Evolutionary conservation across 129 eudicot species (phyloP), one percentile per base, ranked within the genome.

Genomic region (Chrysanthemum seticuspe): DNA sequence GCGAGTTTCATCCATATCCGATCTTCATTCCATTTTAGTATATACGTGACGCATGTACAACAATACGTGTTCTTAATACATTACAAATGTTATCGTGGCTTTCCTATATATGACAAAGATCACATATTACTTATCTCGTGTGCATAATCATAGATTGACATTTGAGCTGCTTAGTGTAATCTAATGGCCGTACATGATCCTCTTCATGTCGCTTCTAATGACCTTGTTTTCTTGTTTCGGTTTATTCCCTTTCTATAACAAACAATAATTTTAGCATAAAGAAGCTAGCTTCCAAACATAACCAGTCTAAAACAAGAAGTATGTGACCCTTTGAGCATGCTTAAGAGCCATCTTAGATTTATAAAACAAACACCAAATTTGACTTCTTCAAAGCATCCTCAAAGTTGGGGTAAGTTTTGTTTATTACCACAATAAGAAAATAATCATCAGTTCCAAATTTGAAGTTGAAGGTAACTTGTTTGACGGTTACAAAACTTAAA

Each of bases 291-390:
- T 63, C 80, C 80, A 80, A 74, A 62, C 76, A 74, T 27, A 71
- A 68, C 21, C 54, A 27, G 61, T 55, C 70, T 73, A 73, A 56
- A 79, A 14, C 12, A 12, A 36, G 51, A 59, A 36, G 19, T 57
- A 2, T 12, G 71, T 60, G 18, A 80, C 19, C 88, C 81, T 73
- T 80, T 80, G 74, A 80, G 68, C 80, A 75, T 71, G 60, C 62
- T 64, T 78, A 66, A 85, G 80, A 68, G 87, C 75, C 89, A 75
- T 69, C 19, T 69, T 53, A 16, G 19, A 56, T 64, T 13, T 27
- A 62, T 62, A 23, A 72, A 29, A 65, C 72, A 61, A 61, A 51
- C 3, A 11, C 53, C 25, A 68, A 7, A 36, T 65, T 71, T 50
- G 64, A 74, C 74, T 62, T 57, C 44, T 47, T 70, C 72, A 70